Base-by-base conservation (phyloP, 768 basidiomycete genomes). In the Rhizopogon rudus region DNA sequence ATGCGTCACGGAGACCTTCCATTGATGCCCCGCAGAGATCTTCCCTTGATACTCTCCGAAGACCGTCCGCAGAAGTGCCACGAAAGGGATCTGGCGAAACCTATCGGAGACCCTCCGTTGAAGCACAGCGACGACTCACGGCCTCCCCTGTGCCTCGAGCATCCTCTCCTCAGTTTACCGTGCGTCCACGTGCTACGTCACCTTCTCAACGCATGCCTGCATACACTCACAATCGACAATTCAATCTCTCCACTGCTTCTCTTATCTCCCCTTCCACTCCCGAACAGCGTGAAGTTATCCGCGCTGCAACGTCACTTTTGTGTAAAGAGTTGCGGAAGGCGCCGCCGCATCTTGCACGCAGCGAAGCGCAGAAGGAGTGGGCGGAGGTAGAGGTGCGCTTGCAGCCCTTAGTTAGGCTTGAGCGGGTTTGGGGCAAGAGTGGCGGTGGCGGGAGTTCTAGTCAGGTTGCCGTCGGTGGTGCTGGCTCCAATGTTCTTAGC, bases 391-490 rank as follows among this genome's bases (percentile, higher is more conserved):
- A 93, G 69, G 71, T 80, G 8, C 75, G 87, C 50, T 71, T 86
- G 61, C 74, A 81, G 12, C 72, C 77, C 1, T 69, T 94, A 52
- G 77, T 75, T 20, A 75, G 90, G 53, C 73, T 89, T 53, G 91
- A 93, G 67, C 78, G 86, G 44, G 79, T 87, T 17, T 93, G 91
- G 91, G 81, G 81, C 3, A 84, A 78, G 76, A 87, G 75, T 63
- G 81, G 84, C 12, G 71, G 65, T 8, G 67, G 69, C 3, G 72
- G 75, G 53, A 75, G 75, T n/a, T 73, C 73, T 14, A 81, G 76
- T 55, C 74, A 76, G 54, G 56, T 71, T 45, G 67, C 65, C 41
- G 41, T 54, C 13, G 63, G 70, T 37, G 65, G 67, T 22, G 56
- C 68, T 55, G 61, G 61, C 40, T 67, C 72, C 14, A 68, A 65